phyloP scores from a whole-genome alignment of 352 stramenopile genomes.

The Thraustotheca clavata region DNA sequence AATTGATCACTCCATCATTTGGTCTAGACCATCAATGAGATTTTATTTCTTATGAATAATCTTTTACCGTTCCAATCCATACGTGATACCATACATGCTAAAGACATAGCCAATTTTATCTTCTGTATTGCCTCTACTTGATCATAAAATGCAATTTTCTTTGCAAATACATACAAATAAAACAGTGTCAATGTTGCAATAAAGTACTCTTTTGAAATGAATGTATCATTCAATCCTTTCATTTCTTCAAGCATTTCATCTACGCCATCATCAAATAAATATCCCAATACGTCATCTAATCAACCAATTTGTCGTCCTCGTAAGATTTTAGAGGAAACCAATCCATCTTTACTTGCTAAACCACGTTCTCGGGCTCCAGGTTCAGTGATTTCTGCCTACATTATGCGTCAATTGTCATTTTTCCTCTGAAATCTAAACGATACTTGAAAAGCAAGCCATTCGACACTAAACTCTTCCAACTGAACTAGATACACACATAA shows the following conservation, averaged over 20 bases:
- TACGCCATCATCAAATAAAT: neutral
- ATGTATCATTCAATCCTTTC: slow-evolving; percentile 39
- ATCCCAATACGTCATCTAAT: too few species aligned
- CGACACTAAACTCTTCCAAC: slow-evolving; percentile 67
- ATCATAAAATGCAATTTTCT: slow-evolving; percentile 16
- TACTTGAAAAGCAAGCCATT: slow-evolving; percentile 83
- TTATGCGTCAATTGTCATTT: neutral
- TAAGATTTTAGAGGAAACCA: slow-evolving; percentile 70
- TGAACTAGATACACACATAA: slow-evolving; percentile 35
- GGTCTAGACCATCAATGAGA: slow-evolving; percentile 23
- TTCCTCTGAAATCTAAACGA: neutral
- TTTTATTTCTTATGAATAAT: neutral
- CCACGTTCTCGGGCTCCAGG: slow-evolving; percentile 28
- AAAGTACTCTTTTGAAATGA: slow-evolving; percentile 64
- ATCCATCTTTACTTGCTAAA: slow-evolving; percentile 53
- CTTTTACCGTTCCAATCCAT: slow-evolving; percentile 48
- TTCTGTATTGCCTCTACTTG: slow-evolving; percentile 67
- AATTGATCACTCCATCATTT: slow-evolving; percentile 48
- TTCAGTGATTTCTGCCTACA: slow-evolving; percentile 14
- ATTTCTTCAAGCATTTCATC: slow-evolving; percentile 45
- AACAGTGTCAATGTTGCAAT: slow-evolving; percentile 57
- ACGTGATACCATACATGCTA: slow-evolving; percentile 75
- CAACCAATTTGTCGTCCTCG: slow-evolving; percentile 44
- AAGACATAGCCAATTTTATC: slow-evolving; percentile 85
- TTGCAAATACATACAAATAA: slow-evolving; percentile 46